These are phyloP conservation scores for Hemisphaericaspora xylanilytica DNA, from an alignment of 1,139 yeast species.

Conservation along the genomic window DNA sequence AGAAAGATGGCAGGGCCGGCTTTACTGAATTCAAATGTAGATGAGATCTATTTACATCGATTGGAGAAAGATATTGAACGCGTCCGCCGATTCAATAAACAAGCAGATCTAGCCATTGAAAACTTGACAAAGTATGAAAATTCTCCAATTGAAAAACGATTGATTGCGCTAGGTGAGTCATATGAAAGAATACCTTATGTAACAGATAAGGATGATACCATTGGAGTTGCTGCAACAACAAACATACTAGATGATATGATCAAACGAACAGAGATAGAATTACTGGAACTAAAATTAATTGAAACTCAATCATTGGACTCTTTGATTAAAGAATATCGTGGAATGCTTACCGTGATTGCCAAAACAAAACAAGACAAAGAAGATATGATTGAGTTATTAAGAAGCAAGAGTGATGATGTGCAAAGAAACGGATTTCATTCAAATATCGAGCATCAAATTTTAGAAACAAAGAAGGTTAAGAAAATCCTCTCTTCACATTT, in stretches of 20 bases:
- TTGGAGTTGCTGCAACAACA: conserved; percentile 36
- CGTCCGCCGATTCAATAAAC: conserved; percentile 25
- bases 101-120: conserved; percentile 29
- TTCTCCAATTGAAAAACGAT: conserved; percentile 15
- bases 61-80: conserved; percentile 28
- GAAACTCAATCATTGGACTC: conserved; percentile 1
- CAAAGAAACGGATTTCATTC: conserved; percentile 1
- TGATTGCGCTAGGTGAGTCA: conserved; percentile 29
- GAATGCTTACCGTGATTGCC: conserved; percentile 7
- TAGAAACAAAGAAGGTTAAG: conserved; percentile 15
- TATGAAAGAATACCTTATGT: conserved; percentile 30
- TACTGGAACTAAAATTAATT: background rate
- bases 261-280: conserved; percentile 3
- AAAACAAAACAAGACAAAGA: conserved; percentile 2
- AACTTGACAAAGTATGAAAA: conserved; percentile 13
- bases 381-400: conserved; percentile 4
- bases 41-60: conserved; percentile 24
- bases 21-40: too few relatives aligned
- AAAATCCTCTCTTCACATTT: conserved; percentile 17
- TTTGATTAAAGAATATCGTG: conserved; percentile 9
- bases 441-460: conserved; percentile 7
- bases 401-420: conserved; percentile 4
- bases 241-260: conserved; percentile 19
- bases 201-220: conserved; percentile 38
- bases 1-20: too few relatives aligned